These are phyloP conservation scores for Pseudopyricularia cyperi DNA, from an alignment of 2,329 filamentous ascomycete genomes.

Conservation along the genomic window DNA sequence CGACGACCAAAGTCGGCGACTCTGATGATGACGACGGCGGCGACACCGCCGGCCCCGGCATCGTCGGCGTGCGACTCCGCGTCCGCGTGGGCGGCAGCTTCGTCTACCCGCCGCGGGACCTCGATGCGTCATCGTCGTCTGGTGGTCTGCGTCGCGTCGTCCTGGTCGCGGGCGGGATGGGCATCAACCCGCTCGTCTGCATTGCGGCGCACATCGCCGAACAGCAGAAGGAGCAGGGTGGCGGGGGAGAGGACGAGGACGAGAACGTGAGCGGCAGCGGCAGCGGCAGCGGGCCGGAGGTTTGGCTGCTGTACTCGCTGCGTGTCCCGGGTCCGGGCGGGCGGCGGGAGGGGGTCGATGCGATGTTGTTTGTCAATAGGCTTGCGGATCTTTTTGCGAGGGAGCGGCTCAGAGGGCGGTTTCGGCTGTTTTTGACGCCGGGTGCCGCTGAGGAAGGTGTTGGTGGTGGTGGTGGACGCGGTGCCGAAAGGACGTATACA, in stretches of 20 bases:
- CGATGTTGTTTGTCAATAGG: constrained; percentile 37
- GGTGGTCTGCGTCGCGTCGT: constrained; percentile 43
- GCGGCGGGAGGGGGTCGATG: constrained; percentile 6
- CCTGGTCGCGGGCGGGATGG: constrained; percentile 70
- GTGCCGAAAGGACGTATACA: not conserved
- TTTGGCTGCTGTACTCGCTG: constrained; percentile 52
- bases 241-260: no score
- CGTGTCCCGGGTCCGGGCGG: constrained; percentile 17
- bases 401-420: constrained; percentile 22
- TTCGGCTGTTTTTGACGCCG: constrained; percentile 32
- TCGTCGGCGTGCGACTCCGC: constrained; percentile 44
- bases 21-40: not conserved
- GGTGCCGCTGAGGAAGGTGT: not conserved
- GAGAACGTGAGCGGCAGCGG: no score
- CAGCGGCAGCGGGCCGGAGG: constrained; percentile 23
- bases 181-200: constrained; percentile 69
- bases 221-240: constrained; percentile 12
- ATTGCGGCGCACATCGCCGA: constrained; percentile 52
- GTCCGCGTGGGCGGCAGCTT: constrained; percentile 75
- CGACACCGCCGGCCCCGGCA: constrained; percentile 15
- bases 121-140: constrained; percentile 19
- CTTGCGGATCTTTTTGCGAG: constrained; percentile 26
- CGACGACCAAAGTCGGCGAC: constrained; percentile 10
- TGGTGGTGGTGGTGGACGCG: not conserved
- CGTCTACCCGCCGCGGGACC: constrained; percentile 53